Base-by-base conservation (phyloP, 202 grass and related monocot species). In the Setaria italica region DNA sequence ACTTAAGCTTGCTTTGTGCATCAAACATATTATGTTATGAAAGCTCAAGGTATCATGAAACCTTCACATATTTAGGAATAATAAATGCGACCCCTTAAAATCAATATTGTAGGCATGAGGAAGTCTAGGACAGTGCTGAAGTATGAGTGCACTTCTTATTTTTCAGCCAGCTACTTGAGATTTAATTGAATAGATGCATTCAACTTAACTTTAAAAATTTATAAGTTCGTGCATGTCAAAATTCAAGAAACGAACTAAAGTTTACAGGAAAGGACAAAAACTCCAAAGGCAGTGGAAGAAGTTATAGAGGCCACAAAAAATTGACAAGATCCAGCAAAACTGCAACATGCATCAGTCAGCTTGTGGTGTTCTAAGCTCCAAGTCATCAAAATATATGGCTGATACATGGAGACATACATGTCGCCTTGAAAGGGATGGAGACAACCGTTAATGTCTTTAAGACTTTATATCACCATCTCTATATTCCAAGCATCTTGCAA, bases 281-380 rank as follows among this genome's bases (percentile, higher is more conserved):
- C 55, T n/a, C 55, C 3, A 32, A 49, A 9, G 15, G 2, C 6
- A 14, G 11, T 71, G 7, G n/a, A n/a, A n/a, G n/a, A 60, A 63
- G 35, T 69, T 60, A 77, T 17, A 42, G 21, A 77, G 55, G 11
- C 53, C 60, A 29, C 14, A 43, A 63, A 82, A 82, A 54, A 30
- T n/a, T 3, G 4, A 8, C 10, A 88, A 64, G 21, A 43, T n/a
- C n/a, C n/a, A n/a, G n/a, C 41, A 70, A 74, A 80, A 8, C 21
- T 8, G 4, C 49, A 80, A 83, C 51, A 2, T 77, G 0, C 60
- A 62, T 51, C 12, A 6, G 53, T 5, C 55, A 34, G 70, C 3
- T 78, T 0, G 30, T 13, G 48, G 56, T 86, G 56, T 66, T 32
- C 64, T 67, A 69, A 84, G 76, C 68, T 87, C 85, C 89, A 87